Percentiles rank a stretch among this genome's conserved stretches.
Conservation (phyloP, 345 rosid genomes). For the Tarenaya hassleriana region DNA sequence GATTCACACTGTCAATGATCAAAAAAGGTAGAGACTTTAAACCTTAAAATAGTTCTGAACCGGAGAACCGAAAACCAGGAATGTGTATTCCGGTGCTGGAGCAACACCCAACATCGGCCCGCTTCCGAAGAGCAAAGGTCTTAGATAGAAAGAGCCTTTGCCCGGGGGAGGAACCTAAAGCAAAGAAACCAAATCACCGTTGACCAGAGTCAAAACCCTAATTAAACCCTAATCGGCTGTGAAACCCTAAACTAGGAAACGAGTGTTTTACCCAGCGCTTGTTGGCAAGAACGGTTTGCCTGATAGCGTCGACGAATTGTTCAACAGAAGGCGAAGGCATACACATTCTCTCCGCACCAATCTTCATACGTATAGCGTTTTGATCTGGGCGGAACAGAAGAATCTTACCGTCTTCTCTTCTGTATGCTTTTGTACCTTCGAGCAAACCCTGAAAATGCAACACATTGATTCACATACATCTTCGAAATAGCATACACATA, state of each 20-base stretch:
- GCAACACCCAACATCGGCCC: slow-evolving; percentile 67
- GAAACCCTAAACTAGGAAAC: background rate
- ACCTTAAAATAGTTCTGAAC: slow-evolving; percentile 87
- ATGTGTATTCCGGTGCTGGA: slow-evolving; percentile 69
- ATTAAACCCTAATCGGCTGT: background rate
- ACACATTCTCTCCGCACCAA: slow-evolving; percentile 80
- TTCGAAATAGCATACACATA: background rate
- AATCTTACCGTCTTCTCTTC: slow-evolving; percentile 56
- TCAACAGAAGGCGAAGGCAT: slow-evolving; percentile 73
- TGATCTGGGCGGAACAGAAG: slow-evolving; percentile 72
- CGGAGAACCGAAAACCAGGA: slow-evolving; percentile 65
- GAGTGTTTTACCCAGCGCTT: slow-evolving; percentile 61
- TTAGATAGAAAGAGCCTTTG: slow-evolving; percentile 69
- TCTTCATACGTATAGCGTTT: slow-evolving; percentile 62
- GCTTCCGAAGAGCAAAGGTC: slow-evolving; percentile 76
- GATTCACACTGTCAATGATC: too few relatives aligned
- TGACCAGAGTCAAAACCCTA: background rate
- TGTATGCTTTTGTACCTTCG: slow-evolving; percentile 79
- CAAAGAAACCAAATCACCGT: background rate
- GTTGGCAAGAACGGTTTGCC: slow-evolving; percentile 59
- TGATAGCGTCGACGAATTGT: slow-evolving; percentile 69
- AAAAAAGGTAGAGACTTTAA: background rate
- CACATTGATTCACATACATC: background rate
- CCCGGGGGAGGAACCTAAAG: slow-evolving; percentile 77
- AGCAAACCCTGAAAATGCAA: slow-evolving; percentile 49